Evolutionary conservation across 768 basidiomycete species (phyloP).

Genomic region (Rhizopogon salebrosus): DNA sequence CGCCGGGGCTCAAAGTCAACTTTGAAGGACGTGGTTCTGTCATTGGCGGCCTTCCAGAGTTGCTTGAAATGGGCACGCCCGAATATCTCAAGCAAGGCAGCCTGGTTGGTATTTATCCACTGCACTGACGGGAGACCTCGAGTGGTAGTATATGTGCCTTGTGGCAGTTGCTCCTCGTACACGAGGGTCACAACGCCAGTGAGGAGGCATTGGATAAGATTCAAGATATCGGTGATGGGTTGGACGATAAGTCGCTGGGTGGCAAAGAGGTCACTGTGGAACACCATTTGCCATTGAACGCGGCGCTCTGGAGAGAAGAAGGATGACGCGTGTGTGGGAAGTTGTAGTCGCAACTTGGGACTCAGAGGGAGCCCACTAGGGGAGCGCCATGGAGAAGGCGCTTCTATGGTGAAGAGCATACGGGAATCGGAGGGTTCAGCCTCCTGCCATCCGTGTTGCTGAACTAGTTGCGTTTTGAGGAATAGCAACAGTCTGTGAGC

Average conservation of each 20-base stretch:
- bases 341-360: slow-evolving; percentile 64
- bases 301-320: slow-evolving; percentile 84
- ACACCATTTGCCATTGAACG: slow-evolving; percentile 89
- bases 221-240: slow-evolving; percentile 66
- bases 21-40: slow-evolving; percentile 68
- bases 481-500: slow-evolving; percentile 72
- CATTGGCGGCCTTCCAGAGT: slow-evolving; percentile 66
- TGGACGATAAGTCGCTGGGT: slow-evolving; percentile 62
- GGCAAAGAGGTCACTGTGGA: slow-evolving; percentile 73
- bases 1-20: slow-evolving; percentile 55
- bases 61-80: slow-evolving; percentile 68
- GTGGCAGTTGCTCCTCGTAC: slow-evolving; percentile 69
- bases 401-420: slow-evolving; percentile 77
- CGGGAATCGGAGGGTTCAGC: slow-evolving; percentile 53
- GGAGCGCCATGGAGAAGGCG: slow-evolving; percentile 73
- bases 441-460: slow-evolving; percentile 68
- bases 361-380: slow-evolving; percentile 71
- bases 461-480: slow-evolving; percentile 59
- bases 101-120: slow-evolving; percentile 71
- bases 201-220: slow-evolving; percentile 66
- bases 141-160: slow-evolving; percentile 68
- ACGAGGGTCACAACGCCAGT: slow-evolving; percentile 68
- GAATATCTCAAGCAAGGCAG: slow-evolving; percentile 65
- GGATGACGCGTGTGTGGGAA: slow-evolving; percentile 75
- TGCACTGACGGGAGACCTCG: slow-evolving; percentile 73